phyloP scores from a whole-genome alignment of 495 filamentous ascomycete species.

The Oleoguttula mirabilis region DNA sequence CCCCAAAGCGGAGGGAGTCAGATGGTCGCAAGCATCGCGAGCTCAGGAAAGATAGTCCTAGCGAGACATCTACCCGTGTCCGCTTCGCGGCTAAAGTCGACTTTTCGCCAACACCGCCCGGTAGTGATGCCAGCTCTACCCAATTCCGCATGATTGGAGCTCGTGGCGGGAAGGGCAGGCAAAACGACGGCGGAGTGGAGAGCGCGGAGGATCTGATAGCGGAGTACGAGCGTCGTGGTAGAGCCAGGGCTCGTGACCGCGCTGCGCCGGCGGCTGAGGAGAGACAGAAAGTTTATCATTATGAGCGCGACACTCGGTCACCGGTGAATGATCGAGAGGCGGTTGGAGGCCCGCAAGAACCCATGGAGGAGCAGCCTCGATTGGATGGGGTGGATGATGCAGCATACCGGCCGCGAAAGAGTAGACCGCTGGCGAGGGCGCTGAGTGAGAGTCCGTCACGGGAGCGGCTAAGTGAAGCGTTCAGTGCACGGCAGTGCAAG shows the following conservation, averaged over 20 bases:
- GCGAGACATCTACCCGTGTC: slow-evolving; percentile 6
- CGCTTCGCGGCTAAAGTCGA: slow-evolving; percentile 19
- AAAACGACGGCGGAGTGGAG: slow-evolving; percentile 6
- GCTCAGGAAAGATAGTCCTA: neutral
- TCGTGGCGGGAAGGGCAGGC: slow-evolving; percentile 1
- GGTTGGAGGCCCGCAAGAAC: neutral
- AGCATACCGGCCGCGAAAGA: neutral
- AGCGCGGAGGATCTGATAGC: slow-evolving; percentile 10
- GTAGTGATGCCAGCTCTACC: slow-evolving; percentile 16
- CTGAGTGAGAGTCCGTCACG: slow-evolving; percentile 16
- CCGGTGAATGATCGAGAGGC: too few relatives aligned
- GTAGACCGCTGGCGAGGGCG: slow-evolving; percentile 1
- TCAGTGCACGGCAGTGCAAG: neutral
- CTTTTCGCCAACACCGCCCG: slow-evolving; percentile 17
- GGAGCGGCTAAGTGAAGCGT: neutral
- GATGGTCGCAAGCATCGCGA: too few relatives aligned
- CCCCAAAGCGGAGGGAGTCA: too few relatives aligned
- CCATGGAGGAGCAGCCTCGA: neutral
- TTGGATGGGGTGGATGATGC: neutral
- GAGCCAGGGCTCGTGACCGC: slow-evolving; percentile 1
- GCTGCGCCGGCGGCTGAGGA: neutral
- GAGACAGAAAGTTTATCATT: neutral
- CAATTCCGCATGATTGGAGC: slow-evolving; percentile 14
- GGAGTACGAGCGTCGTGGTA: slow-evolving; percentile 19
- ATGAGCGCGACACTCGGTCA: neutral